Percentiles rank a stretch among this genome's conserved stretches.
These are phyloP conservation scores for Epichloe elymi DNA, from an alignment of 2,329 filamentous ascomycete genomes.

Conservation along the genomic window DNA sequence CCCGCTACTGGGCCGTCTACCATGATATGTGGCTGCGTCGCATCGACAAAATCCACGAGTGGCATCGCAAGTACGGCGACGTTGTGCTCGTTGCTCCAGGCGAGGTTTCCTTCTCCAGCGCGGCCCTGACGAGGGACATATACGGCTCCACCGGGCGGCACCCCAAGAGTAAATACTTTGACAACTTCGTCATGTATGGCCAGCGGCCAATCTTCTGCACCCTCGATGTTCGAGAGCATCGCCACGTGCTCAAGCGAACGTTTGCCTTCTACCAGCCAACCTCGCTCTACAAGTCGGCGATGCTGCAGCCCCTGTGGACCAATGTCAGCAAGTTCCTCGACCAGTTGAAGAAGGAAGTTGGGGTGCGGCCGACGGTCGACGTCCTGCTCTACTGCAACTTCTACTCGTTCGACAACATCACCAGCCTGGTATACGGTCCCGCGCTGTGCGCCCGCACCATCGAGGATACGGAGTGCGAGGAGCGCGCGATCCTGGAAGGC, in stretches of 20 bases:
- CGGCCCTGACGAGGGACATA: slow-evolving; percentile 1
- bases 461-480: slow-evolving; percentile 1
- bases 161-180: slow-evolving; percentile 4
- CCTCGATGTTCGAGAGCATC: slow-evolving; percentile 2
- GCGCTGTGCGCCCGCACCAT: slow-evolving; percentile 1
- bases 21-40: slow-evolving; percentile 3
- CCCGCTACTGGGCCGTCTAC: slow-evolving; percentile 1
- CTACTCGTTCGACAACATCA: slow-evolving; percentile 6
- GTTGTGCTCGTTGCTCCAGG: slow-evolving; percentile 4
- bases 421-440: slow-evolving; percentile 1
- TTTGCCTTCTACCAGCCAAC: slow-evolving; percentile 4
- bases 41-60: slow-evolving; percentile 1
- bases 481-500: slow-evolving; percentile 1
- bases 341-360: not conserved
- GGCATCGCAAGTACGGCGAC: slow-evolving; percentile 3
- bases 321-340: not conserved
- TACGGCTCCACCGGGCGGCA: slow-evolving; percentile 5
- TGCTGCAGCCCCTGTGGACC: not conserved
- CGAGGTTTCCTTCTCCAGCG: slow-evolving; percentile 3
- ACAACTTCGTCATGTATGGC: slow-evolving; percentile 3
- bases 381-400: slow-evolving; percentile 3
- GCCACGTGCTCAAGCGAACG: slow-evolving; percentile 2
- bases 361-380: not conserved
- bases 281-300: not conserved
- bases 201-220: slow-evolving; percentile 3